Base-by-base conservation (phyloP, 371 early-diverging fungal genomes). In the Apophysomyces ossiformis region DNA sequence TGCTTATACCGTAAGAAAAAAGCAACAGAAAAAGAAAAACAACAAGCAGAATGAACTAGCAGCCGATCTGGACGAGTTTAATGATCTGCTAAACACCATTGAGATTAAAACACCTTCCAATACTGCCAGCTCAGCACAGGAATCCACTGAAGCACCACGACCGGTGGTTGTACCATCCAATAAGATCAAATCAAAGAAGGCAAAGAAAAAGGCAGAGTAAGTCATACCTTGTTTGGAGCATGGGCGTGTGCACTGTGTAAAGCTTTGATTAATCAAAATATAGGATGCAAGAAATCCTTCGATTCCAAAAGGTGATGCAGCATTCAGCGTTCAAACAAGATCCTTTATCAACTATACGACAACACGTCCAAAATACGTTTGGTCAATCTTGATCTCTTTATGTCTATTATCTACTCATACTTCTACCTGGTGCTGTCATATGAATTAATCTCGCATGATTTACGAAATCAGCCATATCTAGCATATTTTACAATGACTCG, bases 301-400 rank as follows among this genome's bases (percentile, higher is more conserved):
- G 92, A 16, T 83, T 92, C 71, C 90, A 90, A 76, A 87, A 88
- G 64, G 87, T 92, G 7, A 69, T 90, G 70, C 78, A 79, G 16
- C 89, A 89, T 66, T 79, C 83, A n/a, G 84, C 89, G 35, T 92
- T 92, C 76, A 84, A 89, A 64, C 76, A 82, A 45, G 86, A 89
- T 61, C 89, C 92, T 11, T 63, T 92, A 41, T 80, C 78, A 61
- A 87, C 90, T 8, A 89, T 92, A 44, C 83, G 84, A 45, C 87
- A 87, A 57, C 92, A 92, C 73, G 83, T 90, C 68, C 82, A 88
- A 72, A 92, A 92, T 58, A 90, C 87, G 11, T 81, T 88, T 74
- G 74, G 57, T 18, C 54, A 50, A 21, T 21, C 54, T 45, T 12
- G 54, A 16, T 60, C 44, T 43, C 44, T 26, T 26, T 26, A 26